These are phyloP conservation scores for Porcisia deanei DNA, from an alignment of 208 protist genomes.

Conservation along the genomic window DNA sequence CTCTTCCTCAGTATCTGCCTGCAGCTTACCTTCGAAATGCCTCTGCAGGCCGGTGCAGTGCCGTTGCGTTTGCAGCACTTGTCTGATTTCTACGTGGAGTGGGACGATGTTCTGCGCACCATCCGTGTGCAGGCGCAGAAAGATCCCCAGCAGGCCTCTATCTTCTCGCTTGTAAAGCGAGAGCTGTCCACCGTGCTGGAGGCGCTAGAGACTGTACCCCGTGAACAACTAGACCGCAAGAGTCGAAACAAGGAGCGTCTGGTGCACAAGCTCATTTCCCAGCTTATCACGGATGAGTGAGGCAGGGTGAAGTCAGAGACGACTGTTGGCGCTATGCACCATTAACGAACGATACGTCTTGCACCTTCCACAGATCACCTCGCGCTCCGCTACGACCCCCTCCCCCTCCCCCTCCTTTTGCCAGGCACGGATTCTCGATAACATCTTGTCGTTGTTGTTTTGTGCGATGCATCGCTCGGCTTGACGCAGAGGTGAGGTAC, in stretches of 20 bases:
- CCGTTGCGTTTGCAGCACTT: conserved; percentile 73
- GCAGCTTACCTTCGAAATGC: conserved; percentile 81
- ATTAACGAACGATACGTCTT: not conserved
- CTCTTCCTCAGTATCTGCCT: conserved; percentile 85
- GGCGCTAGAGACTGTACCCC: conserved; percentile 48
- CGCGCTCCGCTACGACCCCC: no score
- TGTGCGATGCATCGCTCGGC: no score
- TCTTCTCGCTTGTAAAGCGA: conserved; percentile 62
- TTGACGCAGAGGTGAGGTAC: no score
- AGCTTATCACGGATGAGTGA: conserved; percentile 48
- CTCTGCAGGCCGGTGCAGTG: conserved; percentile 43
- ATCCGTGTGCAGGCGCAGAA: conserved; percentile 59
- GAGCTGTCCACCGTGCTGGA: conserved; percentile 63
- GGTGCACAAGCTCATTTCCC: conserved; percentile 59
- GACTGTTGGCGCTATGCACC: not conserved
- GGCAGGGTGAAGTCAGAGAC: not conserved
- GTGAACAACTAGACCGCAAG: conserved; percentile 62
- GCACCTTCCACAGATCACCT: not conserved
- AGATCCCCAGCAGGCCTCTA: conserved; percentile 30
- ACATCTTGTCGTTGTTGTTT: no score
- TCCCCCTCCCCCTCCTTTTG: no score
- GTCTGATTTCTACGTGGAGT: conserved; percentile 85
- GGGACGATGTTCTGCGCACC: conserved; percentile 79
- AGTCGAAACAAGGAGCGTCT: conserved; percentile 75
- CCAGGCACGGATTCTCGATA: no score